Base-by-base conservation (phyloP, 192 early-diverging fungal genomes). In the Umbelopsis sp. region DNA sequence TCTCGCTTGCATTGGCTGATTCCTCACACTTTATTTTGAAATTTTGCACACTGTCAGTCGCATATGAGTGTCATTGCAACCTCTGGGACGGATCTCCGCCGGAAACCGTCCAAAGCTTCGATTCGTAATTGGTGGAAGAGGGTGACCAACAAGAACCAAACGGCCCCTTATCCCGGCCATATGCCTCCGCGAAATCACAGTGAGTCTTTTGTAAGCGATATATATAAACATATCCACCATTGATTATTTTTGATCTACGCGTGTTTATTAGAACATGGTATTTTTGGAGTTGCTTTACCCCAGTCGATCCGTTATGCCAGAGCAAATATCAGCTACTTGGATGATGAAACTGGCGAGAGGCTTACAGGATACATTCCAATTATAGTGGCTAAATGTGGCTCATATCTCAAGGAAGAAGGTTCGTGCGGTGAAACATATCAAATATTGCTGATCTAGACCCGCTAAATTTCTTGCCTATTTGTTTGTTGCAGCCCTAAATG, bases 401-500 rank as follows among this genome's bases (percentile, higher is more conserved):
- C 74, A 15, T 75, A 66, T 66, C 74, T 80, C 9, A 80, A 80
- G 47, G 64, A 70, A 12, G 37, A 75, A 65, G 78, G 78, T 75
- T 66, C 61, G 44, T 46, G 33, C 22, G 22, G n/a, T 35, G 27
- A n/a, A 46, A 2, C 25, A 9, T 27, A n/a, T 66, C 44, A 33
- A 51, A 41, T 33, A 50, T 47, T 15, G 46, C 22, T 25, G 49
- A 55, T 21, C 33, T 49, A 46, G 18, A 49, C 6, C 23, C 25
- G 44, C 35, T 23, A 48, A 22, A 33, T n/a, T 58, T 67, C 6
- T 12, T 50, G 33, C 7, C 67, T 41, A 30, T 46, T 66, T 33
- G 49, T 18, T 18, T 53, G n/a, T 30, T 65, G 20, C 68, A 88
- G 85, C 78, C 1, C 80, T 77, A 15, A 74, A 85, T 71, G 87